phyloP scores from a whole-genome alignment of 768 basidiomycete genomes.

The Peribolospora baueri region DNA sequence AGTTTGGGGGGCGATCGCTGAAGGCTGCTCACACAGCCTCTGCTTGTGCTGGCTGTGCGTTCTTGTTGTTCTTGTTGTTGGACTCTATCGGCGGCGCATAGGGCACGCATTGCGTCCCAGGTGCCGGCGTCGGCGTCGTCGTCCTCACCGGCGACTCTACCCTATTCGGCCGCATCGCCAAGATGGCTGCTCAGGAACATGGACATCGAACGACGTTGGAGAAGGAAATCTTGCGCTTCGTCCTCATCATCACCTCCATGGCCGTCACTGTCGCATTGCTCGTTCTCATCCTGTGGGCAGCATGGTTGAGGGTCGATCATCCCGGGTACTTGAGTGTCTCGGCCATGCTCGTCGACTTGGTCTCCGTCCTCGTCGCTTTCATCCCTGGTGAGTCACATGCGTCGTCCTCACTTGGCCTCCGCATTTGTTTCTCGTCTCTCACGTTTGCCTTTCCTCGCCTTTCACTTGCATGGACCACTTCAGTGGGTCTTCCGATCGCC shows the following conservation, averaged over 20 bases:
- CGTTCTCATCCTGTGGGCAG: conserved; percentile 9
- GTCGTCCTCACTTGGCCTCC: background rate
- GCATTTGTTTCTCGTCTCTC: background rate
- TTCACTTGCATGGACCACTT: background rate
- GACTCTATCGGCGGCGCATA: background rate
- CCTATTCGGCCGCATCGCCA: conserved; percentile 28
- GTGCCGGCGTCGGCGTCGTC: conserved; percentile 1
- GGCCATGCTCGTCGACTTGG: conserved; percentile 31
- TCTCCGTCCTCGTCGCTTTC: conserved; percentile 30
- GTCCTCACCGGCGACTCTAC: conserved; percentile 5
- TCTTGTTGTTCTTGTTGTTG: conserved; percentile 9
- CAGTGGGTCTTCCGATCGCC: conserved; percentile 15
- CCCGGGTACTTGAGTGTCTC: conserved; percentile 28
- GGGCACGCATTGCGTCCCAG: conserved; percentile 22
- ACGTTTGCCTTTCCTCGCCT: background rate
- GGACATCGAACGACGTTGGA: conserved; percentile 29
- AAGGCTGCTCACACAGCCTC: conserved; percentile 6
- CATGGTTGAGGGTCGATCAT: conserved; percentile 4
- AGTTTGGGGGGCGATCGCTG: conserved; percentile 13
- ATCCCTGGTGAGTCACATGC: conserved; percentile 25
- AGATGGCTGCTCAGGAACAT: conserved; percentile 27
- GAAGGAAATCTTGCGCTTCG: conserved; percentile 32
- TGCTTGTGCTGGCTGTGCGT: conserved; percentile 9
- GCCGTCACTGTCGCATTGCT: conserved; percentile 1
- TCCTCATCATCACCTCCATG: conserved; percentile 15